Evolutionary conservation across 2,329 filamentous ascomycete genomes (phyloP), one percentile per base, ranked within the genome.

Genomic region (Phoma herbarum): DNA sequence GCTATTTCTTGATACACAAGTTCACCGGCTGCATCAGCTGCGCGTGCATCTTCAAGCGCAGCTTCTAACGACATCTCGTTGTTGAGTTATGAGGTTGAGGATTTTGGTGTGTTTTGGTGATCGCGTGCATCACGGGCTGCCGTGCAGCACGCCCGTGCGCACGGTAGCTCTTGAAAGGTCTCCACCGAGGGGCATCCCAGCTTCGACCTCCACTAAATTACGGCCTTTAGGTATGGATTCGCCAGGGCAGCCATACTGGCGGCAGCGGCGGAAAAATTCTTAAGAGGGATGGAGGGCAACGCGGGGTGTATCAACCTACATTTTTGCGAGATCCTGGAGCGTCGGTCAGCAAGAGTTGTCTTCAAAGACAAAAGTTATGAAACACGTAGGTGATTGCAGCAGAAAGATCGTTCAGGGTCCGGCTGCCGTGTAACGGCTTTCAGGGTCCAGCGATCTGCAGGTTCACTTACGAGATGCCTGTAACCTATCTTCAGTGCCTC

Each of bases 321-420:
- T 72, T 60, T 70, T 70, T 42, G 69, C 69, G 25, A 73, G 71
- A 63, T 72, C 71, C 67, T 72, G 41, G 88, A 25, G 11, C 20
- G 41, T 10, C 20, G 8, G 33, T 59, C 7, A 59, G 56, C 35
- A 46, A 49, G 22, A 16, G 23, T 39, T 16, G 5, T 18, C n/a
- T n/a, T 4, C 20, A 33, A 25, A 26, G 2, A 26, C 23, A 20
- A 16, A 23, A 45, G 2, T 14, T 33, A 10, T 18, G 33, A 12
- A 14, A 12, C 16, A 35, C 1, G 28, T 31, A 22, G 14, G 26
- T 28, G 16, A 7, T 16, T 14, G 22, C 4, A 11, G 23, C 2
- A 42, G 25, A 14, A 29, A 33, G 28, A 35, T 29, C 4, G 6
- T 14, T 43, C 33, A 47, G 54, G 47, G 47, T 41, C 47, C 47